Conservation (phyloP, 139 green algal genomes). For the Volvox reticuliferus region DNA sequence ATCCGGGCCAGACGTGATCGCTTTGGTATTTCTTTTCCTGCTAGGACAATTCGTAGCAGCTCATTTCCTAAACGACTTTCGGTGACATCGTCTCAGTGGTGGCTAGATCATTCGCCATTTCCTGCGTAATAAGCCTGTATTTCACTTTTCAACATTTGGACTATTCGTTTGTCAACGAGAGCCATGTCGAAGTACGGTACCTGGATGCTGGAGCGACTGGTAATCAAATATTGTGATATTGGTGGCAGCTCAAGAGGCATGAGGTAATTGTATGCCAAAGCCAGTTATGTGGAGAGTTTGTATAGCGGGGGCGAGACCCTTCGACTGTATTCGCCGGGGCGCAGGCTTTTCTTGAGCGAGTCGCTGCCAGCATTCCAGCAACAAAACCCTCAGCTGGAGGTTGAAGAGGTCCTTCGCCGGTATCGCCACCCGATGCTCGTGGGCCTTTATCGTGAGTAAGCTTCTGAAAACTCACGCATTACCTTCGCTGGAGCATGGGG, state of each 20-base stretch:
- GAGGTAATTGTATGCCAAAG: conserved; percentile 32
- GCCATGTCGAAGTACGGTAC: conserved; percentile 59
- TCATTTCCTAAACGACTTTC: background rate
- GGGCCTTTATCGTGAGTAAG: conserved; percentile 51
- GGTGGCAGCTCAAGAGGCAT: conserved; percentile 56
- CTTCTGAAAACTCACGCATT: too few relatives aligned
- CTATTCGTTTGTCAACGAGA: background rate
- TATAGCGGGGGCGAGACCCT: background rate
- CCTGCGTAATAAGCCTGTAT: too few relatives aligned
- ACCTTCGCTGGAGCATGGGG: too few relatives aligned
- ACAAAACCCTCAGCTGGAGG: conserved; percentile 41
- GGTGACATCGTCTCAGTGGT: background rate
- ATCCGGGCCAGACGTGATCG: too few relatives aligned
- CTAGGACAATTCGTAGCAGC: too few relatives aligned
- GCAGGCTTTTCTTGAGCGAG: conserved; percentile 43
- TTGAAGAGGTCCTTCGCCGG: conserved; percentile 19
- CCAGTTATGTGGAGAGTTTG: background rate
- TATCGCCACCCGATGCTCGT: conserved; percentile 48
- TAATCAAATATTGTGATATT: conserved; percentile 53
- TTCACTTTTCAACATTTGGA: too few relatives aligned
- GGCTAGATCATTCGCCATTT: background rate
- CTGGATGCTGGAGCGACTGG: conserved; percentile 52
- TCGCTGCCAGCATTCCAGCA: conserved; percentile 27
- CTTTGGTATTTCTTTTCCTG: too few relatives aligned
- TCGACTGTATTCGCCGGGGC: background rate